Evolutionary conservation across 305 asterid species (phyloP).

Genomic region (Rubia tinctorum): DNA sequence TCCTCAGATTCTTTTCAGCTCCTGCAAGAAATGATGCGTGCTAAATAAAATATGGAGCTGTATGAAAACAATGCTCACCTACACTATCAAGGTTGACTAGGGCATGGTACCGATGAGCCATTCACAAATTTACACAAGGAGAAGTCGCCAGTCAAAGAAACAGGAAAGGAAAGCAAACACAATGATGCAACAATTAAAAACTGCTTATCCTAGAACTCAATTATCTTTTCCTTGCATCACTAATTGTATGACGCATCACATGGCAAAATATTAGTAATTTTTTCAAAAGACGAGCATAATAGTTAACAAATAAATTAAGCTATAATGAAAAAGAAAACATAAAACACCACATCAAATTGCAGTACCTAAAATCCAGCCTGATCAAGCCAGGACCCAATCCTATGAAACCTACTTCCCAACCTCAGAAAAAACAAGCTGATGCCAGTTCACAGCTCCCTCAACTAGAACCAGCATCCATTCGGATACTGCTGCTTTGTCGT

Average conservation of each 20-base stretch:
- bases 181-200: background rate
- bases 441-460: conserved; percentile 34
- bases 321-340: background rate
- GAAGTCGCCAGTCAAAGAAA: background rate
- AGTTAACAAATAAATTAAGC: background rate
- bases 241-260: background rate
- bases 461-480: conserved; percentile 37
- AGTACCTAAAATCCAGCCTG: conserved; percentile 36
- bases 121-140: background rate
- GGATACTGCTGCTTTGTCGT: conserved; percentile 41
- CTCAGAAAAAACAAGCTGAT: conserved; percentile 22
- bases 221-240: background rate
- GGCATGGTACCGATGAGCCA: background rate
- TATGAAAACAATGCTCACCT: background rate
- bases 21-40: background rate
- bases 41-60: background rate
- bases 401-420: conserved; percentile 27
- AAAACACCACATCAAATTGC: conserved; percentile 2
- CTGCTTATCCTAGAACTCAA: background rate
- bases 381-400: conserved; percentile 29
- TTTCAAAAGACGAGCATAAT: background rate
- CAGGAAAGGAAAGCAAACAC: background rate
- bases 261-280: background rate
- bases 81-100: background rate
- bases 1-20: too few relatives aligned